Evolutionary conservation across 129 eudicot genomes (phyloP).

Genomic region (Escallonia herrerae): DNA sequence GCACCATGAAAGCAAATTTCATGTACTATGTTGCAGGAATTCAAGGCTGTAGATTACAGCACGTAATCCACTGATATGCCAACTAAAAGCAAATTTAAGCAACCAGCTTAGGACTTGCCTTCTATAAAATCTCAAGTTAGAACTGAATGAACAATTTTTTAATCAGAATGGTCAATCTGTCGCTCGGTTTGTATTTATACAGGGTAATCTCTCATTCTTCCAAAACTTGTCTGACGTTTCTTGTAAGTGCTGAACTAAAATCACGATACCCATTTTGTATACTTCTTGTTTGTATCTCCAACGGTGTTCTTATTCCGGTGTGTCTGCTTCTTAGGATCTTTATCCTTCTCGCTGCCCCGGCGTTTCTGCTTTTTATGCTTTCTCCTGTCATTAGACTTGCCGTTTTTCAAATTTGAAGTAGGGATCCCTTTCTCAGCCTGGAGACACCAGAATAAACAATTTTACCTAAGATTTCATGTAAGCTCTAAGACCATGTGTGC

Average conservation of each 20-base stretch:
- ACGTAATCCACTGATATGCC: too few species aligned
- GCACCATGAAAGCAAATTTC: too few species aligned
- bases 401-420: slow-evolving; percentile 26
- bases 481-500: neutral
- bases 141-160: too few species aligned
- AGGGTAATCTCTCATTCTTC: too few species aligned
- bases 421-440: slow-evolving; percentile 54
- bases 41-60: too few species aligned
- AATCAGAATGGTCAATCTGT: too few species aligned
- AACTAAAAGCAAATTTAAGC: too few species aligned
- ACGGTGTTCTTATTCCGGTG: slow-evolving; percentile 35
- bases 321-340: slow-evolving; percentile 46
- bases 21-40: too few species aligned
- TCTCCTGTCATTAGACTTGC: slow-evolving; percentile 34
- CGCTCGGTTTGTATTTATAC: too few species aligned
- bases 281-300: slow-evolving; percentile 36
- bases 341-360: slow-evolving; percentile 35
- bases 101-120: too few species aligned
- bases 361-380: slow-evolving; percentile 38
- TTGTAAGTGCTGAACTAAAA: slow-evolving; percentile 1
- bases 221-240: slow-evolving; percentile 15
- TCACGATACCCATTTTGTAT: slow-evolving; percentile 28
- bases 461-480: neutral
- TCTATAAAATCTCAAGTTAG: too few species aligned
- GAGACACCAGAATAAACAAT: slow-evolving; percentile 8